These are phyloP conservation scores for Diospyros kaki DNA, from an alignment of 148 eudicot species.

Conservation along the genomic window DNA sequence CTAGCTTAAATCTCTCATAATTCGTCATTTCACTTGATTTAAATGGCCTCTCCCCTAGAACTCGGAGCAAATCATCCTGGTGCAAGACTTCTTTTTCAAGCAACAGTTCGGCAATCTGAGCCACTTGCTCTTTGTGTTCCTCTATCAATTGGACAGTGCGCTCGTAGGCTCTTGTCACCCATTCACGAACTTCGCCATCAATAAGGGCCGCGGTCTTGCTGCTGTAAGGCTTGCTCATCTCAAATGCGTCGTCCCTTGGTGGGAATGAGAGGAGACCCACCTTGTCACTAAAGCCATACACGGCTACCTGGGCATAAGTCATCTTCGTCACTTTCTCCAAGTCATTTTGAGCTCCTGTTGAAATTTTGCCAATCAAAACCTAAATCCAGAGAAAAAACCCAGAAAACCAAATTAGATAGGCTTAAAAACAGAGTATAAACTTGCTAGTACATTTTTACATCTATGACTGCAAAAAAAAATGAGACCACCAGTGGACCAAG, in stretches of 20 bases:
- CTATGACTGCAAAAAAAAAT: neutral
- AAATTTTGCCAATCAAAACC: slow-evolving; percentile 80
- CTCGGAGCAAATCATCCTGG: slow-evolving; percentile 70
- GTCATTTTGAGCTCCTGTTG: slow-evolving; percentile 91
- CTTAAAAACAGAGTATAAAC: neutral
- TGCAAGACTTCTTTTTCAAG: slow-evolving; percentile 89
- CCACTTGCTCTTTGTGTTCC: slow-evolving; percentile 74
- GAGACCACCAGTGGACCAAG: neutral
- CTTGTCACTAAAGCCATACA: slow-evolving; percentile 85
- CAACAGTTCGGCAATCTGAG: slow-evolving; percentile 71
- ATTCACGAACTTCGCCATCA: slow-evolving; percentile 77
- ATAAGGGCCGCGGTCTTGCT: slow-evolving; percentile 78
- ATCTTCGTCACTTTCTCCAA: slow-evolving; percentile 87
- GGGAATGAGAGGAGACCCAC: slow-evolving; percentile 93
- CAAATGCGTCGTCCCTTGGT: slow-evolving; percentile 60
- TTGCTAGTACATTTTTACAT: neutral
- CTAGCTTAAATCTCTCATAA: slow-evolving; percentile 65
- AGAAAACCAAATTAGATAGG: neutral
- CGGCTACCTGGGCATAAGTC: slow-evolving; percentile 90
- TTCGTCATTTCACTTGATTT: slow-evolving; percentile 57
- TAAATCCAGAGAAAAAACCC: slow-evolving; percentile 17
- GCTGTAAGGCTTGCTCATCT: slow-evolving; percentile 78
- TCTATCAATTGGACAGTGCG: slow-evolving; percentile 54
- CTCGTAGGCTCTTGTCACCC: slow-evolving; percentile 73
- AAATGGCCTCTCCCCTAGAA: slow-evolving; percentile 81